Evolutionary conservation across 208 protist genomes (phyloP), one percentile per base, ranked within the genome.

Genomic region (Trypanosomatidae sp.): DNA sequence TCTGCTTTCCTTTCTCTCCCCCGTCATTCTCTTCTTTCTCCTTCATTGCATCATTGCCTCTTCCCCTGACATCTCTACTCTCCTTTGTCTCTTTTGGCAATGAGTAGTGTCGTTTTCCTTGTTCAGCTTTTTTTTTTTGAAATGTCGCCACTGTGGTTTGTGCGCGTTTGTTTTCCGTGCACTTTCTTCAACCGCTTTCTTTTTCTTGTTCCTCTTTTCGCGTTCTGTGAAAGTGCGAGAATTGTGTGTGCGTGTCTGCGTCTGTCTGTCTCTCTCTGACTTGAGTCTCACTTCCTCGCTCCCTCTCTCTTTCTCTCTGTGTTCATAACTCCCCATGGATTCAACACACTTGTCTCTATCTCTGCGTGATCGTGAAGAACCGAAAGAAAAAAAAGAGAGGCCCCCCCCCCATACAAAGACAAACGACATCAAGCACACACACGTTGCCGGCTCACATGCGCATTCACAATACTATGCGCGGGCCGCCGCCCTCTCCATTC

Each of bases 141-240:
- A 36, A 36, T 43, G 1, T 39, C 36, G 36, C 36, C 36, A 0
- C 36, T 62, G 12, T 25, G 22, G 22, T 1, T 36, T 62, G 25
- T 69, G 59, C 39, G n/a, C 17, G 36, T 25, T 53, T 71, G 50
- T 60, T 25, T 9, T 28, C 33, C 19, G 15, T 46, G 55, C 44
- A n/a, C 41, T 58, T 69, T 59, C 13, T 44, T 56, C 47, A 50
- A 17, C 47, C 43, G 30, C 17, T 59, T 19, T 69, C 56, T 71
- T 77, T 39, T 52, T 1, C 15, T 28, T 69, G 55, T 64, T 30
- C 43, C 44, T 68, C 66, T 46, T 68, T 64, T 53, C 46, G 17
- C 17, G 58, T n/a, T 41, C 12, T 43, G 12, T 46, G 60, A 47
- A 65, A 43, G 33, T 30, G 2, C 60, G 10, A 47, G 46, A 41